A percentile compares a stretch with the other conserved stretches of the same genome.
These are phyloP conservation scores for Phoenix dactylifera DNA, from an alignment of 176 grass and related monocot genomes.

Conservation along the genomic window DNA sequence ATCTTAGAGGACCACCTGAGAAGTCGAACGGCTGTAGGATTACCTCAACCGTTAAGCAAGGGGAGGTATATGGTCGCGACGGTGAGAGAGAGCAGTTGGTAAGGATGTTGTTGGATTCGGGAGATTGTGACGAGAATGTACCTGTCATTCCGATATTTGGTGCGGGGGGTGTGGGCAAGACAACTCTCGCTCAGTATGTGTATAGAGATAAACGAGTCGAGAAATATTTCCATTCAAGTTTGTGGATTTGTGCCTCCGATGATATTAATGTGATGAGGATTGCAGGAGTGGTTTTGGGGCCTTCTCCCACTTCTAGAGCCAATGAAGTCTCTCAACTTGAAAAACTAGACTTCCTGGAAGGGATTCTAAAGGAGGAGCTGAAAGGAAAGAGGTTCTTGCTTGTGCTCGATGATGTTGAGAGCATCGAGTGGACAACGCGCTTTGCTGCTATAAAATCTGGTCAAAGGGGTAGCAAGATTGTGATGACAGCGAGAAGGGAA, in stretches of 20 bases:
- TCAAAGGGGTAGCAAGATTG: conserved; percentile 22
- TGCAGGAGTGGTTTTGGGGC: conserved; percentile 20
- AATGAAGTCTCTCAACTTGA: neutral
- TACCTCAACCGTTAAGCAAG: no score
- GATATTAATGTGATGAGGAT: conserved; percentile 38
- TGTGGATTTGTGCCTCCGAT: conserved; percentile 27
- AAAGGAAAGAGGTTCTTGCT: conserved; percentile 25
- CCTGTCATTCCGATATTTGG: no score
- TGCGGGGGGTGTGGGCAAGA: no score
- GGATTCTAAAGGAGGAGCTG: conserved; percentile 22
- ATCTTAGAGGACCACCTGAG: no score
- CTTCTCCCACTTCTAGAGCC: neutral
- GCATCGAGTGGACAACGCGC: conserved; percentile 28
- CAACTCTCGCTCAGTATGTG: no score
- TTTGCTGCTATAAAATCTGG: conserved; percentile 42
- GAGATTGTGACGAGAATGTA: no score
- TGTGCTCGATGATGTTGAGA: conserved; percentile 47
- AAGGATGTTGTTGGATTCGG: no score
- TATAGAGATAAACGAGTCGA: no score
- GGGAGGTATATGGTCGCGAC: no score
- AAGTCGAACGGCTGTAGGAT: no score
- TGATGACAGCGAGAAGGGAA: conserved; percentile 39
- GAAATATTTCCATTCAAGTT: no score
- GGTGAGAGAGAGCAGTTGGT: no score
- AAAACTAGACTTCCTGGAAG: conserved; percentile 23